Percentiles rank a stretch among this genome's conserved stretches.
phyloP scores from a whole-genome alignment of 495 filamentous ascomycete species.

The Talaromyces wortmannii region DNA sequence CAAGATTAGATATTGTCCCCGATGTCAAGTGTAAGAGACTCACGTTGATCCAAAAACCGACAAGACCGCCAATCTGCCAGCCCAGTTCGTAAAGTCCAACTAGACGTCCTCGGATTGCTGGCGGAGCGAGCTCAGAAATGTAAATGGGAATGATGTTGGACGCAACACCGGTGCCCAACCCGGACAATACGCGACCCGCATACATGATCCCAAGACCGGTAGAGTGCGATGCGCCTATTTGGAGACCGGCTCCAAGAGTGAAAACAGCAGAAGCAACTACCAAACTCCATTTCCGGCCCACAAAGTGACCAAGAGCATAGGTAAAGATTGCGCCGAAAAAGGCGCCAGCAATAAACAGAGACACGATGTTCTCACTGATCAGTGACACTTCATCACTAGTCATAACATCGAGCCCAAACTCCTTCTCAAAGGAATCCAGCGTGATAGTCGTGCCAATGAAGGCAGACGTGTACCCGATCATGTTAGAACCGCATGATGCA shows the following conservation, averaged over 20 bases:
- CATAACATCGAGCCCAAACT: constrained; percentile 48
- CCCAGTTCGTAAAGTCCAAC: constrained; percentile 70
- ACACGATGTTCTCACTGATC: constrained; percentile 61
- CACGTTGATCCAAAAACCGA: constrained; percentile 66
- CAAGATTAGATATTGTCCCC: constrained; percentile 6
- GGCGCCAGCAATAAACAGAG: constrained; percentile 58
- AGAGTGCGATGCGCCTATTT: constrained; percentile 44
- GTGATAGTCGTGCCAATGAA: constrained; percentile 67
- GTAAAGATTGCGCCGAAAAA: constrained; percentile 62
- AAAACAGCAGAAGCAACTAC: constrained; percentile 49
- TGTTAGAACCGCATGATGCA: constrained; percentile 62
- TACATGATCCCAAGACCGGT: constrained; percentile 54
- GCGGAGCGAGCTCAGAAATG: constrained; percentile 70
- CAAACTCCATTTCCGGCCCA: constrained; percentile 53
- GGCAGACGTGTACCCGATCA: constrained; percentile 65
- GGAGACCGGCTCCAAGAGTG: constrained; percentile 56
- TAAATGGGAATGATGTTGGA: constrained; percentile 75
- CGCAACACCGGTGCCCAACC: constrained; percentile 68
- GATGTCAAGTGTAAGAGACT: constrained; percentile 1
- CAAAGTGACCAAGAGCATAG: constrained; percentile 49
- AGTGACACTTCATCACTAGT: constrained; percentile 28
- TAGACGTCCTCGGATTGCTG: constrained; percentile 70
- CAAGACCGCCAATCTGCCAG: constrained; percentile 65
- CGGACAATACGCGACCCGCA: constrained; percentile 64
- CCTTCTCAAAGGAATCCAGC: constrained; percentile 49